phyloP scores from a whole-genome alignment of 805 yeast genomes.

The Babjeviella inositovora region DNA sequence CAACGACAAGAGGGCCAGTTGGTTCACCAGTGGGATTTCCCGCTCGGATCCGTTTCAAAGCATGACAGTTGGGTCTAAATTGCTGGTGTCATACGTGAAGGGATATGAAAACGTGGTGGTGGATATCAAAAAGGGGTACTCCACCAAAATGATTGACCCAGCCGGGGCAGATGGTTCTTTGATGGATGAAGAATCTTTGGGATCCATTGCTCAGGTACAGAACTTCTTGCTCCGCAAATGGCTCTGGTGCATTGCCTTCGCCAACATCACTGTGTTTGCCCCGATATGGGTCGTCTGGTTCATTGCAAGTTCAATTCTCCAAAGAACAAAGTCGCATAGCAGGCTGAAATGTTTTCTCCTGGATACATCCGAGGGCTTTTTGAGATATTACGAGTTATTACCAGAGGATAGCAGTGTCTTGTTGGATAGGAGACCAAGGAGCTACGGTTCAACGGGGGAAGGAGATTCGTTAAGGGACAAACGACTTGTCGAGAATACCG shows the following conservation, averaged over 20 bases:
- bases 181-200: conserved; percentile 2
- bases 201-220: conserved; percentile 5
- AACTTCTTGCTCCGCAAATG: conserved; percentile 19
- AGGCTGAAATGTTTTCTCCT: no score
- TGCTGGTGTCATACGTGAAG: conserved; percentile 23
- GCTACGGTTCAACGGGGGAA: no score
- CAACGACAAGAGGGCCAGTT: conserved; percentile 69
- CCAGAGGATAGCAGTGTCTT: no score
- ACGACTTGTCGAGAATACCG: no score
- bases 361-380: conserved; percentile 11
- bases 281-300: conserved; percentile 56
- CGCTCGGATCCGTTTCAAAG: conserved; percentile 38
- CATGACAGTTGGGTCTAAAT: conserved; percentile 14
- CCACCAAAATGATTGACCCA: conserved; percentile 5
- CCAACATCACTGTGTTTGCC: conserved; percentile 29
- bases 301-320: conserved; percentile 19
- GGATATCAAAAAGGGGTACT: conserved; percentile 29
- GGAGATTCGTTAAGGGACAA: no score
- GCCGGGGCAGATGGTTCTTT: conserved; percentile 1
- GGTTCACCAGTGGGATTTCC: conserved; percentile 71
- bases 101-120: conserved; percentile 43
- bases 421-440: no score
- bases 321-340: conserved; percentile 13
- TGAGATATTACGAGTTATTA: conserved; percentile 6
- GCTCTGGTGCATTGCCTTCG: conserved; percentile 29